Evolutionary conservation across 257 asterid genomes (phyloP).

Genomic region (Jacaranda copaia): DNA sequence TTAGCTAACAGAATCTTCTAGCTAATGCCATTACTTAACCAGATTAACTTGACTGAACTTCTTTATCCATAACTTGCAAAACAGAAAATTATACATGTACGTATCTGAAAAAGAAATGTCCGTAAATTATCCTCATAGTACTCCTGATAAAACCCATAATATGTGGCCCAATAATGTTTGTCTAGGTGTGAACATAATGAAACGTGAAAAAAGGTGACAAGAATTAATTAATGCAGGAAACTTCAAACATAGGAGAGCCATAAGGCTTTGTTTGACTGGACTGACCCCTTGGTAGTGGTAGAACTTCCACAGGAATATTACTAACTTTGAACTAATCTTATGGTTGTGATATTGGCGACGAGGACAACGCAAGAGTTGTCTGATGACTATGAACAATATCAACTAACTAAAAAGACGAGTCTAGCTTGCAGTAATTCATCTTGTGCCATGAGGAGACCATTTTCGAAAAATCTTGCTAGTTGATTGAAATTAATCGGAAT

Average conservation of each 20-base stretch:
- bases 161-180: conserved; percentile 29
- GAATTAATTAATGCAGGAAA: not conserved
- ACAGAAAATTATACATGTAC: not conserved
- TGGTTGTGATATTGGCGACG: not conserved
- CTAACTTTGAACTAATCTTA: conserved; percentile 16
- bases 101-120: not conserved
- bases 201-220: not conserved
- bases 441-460: not conserved
- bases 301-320: conserved; percentile 20
- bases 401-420: conserved; percentile 9
- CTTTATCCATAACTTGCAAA: not conserved
- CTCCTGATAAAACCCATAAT: not conserved
- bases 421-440: not conserved
- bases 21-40: not conserved
- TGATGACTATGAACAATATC: not conserved
- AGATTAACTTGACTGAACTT: not conserved
- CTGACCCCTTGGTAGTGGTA: not conserved
- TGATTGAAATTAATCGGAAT: not conserved
- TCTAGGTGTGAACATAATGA: conserved; percentile 28
- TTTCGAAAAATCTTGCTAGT: not conserved
- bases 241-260: not conserved
- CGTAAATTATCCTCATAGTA: conserved; percentile 17
- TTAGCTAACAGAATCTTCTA: conserved; percentile 20
- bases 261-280: conserved; percentile 5
- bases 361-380: too few relatives aligned